Evolutionary conservation across 2,329 filamentous ascomycete species (phyloP).

Genomic region (Ophiostoma australiae): DNA sequence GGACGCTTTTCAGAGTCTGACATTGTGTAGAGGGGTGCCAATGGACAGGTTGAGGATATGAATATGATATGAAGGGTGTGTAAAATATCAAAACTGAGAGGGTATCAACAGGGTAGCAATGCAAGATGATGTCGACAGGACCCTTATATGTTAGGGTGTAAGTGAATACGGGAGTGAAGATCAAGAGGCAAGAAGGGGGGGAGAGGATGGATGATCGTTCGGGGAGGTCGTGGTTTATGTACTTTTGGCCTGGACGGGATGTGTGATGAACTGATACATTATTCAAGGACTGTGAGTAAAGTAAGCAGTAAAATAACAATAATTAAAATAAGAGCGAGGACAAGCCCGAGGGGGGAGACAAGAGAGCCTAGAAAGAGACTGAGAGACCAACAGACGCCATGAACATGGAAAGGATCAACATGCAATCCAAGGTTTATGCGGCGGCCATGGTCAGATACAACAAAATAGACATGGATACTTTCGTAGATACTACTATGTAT

Average conservation of each 20-base stretch:
- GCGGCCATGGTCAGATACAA: background rate
- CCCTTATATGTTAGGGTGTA: background rate
- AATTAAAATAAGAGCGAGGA: background rate
- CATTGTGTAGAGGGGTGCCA: background rate
- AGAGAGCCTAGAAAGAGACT: background rate
- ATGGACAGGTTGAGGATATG: background rate
- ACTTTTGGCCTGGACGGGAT: background rate
- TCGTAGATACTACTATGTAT: background rate
- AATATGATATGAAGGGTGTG: background rate
- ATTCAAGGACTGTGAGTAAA: background rate
- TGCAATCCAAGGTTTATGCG: slow-evolving; percentile 7
- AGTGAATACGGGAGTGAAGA: background rate
- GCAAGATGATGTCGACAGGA: background rate
- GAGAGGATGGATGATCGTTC: background rate
- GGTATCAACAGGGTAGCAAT: background rate
- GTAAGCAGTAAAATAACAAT: background rate
- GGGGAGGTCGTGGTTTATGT: slow-evolving; percentile 6
- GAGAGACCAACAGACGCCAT: slow-evolving; percentile 4
- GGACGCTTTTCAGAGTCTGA: slow-evolving; percentile 10
- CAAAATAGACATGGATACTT: background rate
- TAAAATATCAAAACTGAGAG: background rate
- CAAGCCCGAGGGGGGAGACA: background rate
- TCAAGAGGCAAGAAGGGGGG: background rate
- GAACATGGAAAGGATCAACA: slow-evolving; percentile 5
- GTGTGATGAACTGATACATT: background rate